phyloP scores from a whole-genome alignment of 129 eudicot genomes.

The Tanacetum coccineum region DNA sequence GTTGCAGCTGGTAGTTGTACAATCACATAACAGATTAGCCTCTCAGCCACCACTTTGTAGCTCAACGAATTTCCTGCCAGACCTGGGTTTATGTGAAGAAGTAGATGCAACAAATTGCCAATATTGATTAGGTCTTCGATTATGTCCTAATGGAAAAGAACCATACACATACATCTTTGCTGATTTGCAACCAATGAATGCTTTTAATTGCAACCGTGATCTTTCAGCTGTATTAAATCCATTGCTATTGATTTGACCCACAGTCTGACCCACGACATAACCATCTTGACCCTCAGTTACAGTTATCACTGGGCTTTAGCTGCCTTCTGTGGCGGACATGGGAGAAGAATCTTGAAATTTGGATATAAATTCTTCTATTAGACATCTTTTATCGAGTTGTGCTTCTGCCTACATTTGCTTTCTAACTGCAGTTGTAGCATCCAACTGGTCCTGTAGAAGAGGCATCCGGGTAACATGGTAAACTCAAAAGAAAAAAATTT shows the following conservation, averaged over 20 bases:
- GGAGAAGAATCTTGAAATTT: constrained; percentile 53
- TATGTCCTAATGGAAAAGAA: constrained; percentile 93
- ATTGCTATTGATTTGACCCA: constrained; percentile 48
- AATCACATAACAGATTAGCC: constrained; percentile 52
- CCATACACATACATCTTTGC: constrained; percentile 87
- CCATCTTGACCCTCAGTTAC: constrained; percentile 40
- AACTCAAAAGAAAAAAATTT: not conserved
- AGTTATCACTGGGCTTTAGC: constrained; percentile 49
- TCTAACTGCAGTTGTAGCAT: constrained; percentile 80
- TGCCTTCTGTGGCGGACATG: constrained; percentile 43
- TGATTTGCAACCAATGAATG: constrained; percentile 85
- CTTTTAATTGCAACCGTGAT: constrained; percentile 78
- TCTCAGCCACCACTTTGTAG: constrained; percentile 72
- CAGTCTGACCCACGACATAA: constrained; percentile 27
- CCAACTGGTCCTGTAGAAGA: constrained; percentile 74
- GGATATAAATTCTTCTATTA: constrained; percentile 52
- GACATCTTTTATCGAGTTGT: constrained; percentile 71
- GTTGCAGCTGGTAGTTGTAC: too few relatives aligned
- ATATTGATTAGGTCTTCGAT: constrained; percentile 81
- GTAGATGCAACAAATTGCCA: constrained; percentile 87
- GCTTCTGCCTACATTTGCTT: constrained; percentile 99
- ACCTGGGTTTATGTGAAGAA: constrained; percentile 78
- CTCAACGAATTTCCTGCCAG: constrained; percentile 91
- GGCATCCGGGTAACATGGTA: not conserved
- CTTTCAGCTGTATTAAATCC: constrained; percentile 68